These are phyloP conservation scores for Symbiodinium natans DNA, from an alignment of 73 alveolate species.

Conservation along the genomic window DNA sequence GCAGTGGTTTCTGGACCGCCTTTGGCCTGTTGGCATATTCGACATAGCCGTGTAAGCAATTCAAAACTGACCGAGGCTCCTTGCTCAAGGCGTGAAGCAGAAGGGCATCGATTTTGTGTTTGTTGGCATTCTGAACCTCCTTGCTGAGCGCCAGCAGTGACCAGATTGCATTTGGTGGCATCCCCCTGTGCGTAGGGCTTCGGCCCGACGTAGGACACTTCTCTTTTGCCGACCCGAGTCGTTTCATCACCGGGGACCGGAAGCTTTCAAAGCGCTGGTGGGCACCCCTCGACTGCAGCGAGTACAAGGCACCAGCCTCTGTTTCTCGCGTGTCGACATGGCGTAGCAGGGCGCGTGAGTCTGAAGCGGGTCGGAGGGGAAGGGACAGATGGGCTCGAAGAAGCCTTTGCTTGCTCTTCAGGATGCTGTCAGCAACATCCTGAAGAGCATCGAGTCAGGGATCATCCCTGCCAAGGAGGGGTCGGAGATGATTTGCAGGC, in stretches of 20 bases:
- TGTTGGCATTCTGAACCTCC: constrained; percentile 42
- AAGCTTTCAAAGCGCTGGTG: constrained; percentile 86
- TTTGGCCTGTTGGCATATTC: no score
- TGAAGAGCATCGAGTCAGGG: constrained; percentile 68
- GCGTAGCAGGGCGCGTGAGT: no score
- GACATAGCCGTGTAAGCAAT: no score
- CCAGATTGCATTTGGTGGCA: no score
- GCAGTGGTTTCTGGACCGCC: no score
- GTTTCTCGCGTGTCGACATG: no score
- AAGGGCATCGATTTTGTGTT: constrained; percentile 73
- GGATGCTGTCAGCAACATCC: constrained; percentile 62
- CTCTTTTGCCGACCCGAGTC: no score
- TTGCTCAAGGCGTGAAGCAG: constrained; percentile 54
- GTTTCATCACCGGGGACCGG: constrained; percentile 26
- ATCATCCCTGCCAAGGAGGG: constrained; percentile 81
- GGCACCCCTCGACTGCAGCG: constrained; percentile 78
- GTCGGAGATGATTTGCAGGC: constrained; percentile 85
- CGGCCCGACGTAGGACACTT: no score
- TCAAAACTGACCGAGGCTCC: constrained; percentile 14
- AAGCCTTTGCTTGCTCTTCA: neutral
- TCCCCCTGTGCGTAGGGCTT: neutral
- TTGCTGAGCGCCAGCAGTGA: constrained; percentile 39
- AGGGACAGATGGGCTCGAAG: no score
- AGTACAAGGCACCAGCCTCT: constrained; percentile 43
- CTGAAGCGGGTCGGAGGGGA: no score